Base-by-base conservation (phyloP, 2,329 filamentous ascomycete species). In the Colletotrichum kahawae region DNA sequence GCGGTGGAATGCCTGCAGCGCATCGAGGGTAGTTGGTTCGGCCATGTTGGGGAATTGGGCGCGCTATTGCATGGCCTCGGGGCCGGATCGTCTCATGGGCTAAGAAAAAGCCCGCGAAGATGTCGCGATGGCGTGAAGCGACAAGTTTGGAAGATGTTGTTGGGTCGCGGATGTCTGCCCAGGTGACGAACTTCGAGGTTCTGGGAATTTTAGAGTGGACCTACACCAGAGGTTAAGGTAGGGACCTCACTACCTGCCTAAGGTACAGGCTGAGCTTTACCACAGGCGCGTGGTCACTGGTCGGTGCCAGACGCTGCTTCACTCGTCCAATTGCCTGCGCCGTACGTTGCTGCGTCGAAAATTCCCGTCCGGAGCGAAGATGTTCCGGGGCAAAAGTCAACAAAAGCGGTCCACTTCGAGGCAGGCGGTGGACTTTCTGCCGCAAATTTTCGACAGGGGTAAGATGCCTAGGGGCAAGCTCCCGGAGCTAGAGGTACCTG, bases 1-100 rank as follows among this genome's bases (percentile, higher is more conserved):
- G 83, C 94, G 92, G 84, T 98, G 95, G 80, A 99, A 92, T 84
- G 92, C 93, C 87, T 96, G 93, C 81, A 98, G 92, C 84, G 92
- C 91, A 82, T 93, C 93, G 82, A 97, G 89, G 81, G 90, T 92
- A 83, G 92, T 92, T 82, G 92, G 87, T 81, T 94, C 93, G 83
- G 93, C 92, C 95, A 97, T 96, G 78, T 81, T 87, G 84, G 80
- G 82, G 77, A 77, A 51, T 82, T 78, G 78, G 77, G 79, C 77
- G 73, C 73, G 79, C 85, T 89, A 89, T 88, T 83, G 86, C 88
- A 89, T 88, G 79, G 81, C 82, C 78, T 80, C 67, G 43, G 48
- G 43, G 65, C 36, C 63, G 38, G 14, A 33, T 68, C n/a, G 63
- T 75, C 63, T 75, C 73, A 75, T 75, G 69, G 63, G 73, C 57